These are phyloP conservation scores for Durio zibethinus DNA, from an alignment of 345 rosid species.

Conservation along the genomic window DNA sequence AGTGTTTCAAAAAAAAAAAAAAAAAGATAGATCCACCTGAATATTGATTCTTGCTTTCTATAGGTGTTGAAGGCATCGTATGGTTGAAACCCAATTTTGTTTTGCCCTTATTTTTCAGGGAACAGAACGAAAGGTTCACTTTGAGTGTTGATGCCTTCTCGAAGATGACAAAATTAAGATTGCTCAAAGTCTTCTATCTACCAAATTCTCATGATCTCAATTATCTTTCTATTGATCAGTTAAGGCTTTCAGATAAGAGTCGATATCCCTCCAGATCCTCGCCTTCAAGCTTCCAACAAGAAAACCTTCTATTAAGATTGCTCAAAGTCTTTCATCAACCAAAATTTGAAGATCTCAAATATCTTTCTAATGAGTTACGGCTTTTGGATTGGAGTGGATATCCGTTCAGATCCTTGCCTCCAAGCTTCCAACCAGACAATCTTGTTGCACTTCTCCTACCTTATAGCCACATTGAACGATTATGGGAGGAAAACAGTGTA, in stretches of 20 bases:
- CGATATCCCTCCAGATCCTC: too few relatives aligned
- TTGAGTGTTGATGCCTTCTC: slow-evolving; percentile 17
- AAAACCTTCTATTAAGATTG: too few relatives aligned
- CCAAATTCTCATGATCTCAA: too few relatives aligned
- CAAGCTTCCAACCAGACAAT: slow-evolving; percentile 18
- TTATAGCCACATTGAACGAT: slow-evolving; percentile 23
- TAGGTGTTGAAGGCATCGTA: too few relatives aligned
- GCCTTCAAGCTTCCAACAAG: too few relatives aligned
- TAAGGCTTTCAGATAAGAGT: too few relatives aligned
- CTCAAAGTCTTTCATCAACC: slow-evolving; percentile 21
- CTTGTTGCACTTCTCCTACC: slow-evolving; percentile 30
- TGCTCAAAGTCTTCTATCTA: too few relatives aligned
- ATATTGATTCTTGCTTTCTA: too few relatives aligned
- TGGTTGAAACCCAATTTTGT: too few relatives aligned
- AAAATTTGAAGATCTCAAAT: slow-evolving; percentile 16
- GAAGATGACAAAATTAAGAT: slow-evolving; percentile 24
- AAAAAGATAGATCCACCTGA: too few relatives aligned
- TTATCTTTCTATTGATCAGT: too few relatives aligned
- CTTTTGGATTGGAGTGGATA: slow-evolving; percentile 32
- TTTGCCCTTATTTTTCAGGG: not conserved
- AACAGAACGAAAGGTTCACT: not conserved
- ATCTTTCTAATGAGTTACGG: slow-evolving; percentile 25
- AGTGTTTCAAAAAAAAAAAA: too few relatives aligned
- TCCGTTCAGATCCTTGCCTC: slow-evolving; percentile 31
- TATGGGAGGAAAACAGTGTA: slow-evolving; percentile 31